These are phyloP conservation scores for Massariosphaeria phaeospora DNA, from an alignment of 495 filamentous ascomycete genomes.

Conservation along the genomic window DNA sequence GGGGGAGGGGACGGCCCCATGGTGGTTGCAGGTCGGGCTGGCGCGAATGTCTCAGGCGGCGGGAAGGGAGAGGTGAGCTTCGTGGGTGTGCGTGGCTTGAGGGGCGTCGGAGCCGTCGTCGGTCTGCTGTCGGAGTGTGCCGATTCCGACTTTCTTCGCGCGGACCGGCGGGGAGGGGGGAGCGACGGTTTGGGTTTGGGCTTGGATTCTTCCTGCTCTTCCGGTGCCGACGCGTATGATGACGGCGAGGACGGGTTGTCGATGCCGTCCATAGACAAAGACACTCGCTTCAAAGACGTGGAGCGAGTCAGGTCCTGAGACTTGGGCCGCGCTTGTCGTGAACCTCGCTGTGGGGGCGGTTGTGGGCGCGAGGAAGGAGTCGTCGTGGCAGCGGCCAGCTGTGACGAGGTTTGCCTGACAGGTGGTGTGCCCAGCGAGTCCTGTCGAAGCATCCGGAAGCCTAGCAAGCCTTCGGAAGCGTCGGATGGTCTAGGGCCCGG, in stretches of 20 bases:
- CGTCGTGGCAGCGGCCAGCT: constrained; percentile 13
- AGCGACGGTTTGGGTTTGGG: constrained; percentile 32
- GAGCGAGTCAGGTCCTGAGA: constrained; percentile 11
- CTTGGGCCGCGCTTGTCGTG: constrained; percentile 1
- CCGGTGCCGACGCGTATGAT: constrained; percentile 27
- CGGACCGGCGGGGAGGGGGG: constrained; percentile 34
- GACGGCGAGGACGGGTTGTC: constrained; percentile 26
- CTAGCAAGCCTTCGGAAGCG: neutral
- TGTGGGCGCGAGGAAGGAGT: constrained; percentile 1
- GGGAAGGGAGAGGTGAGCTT: constrained; percentile 12
- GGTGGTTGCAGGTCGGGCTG: constrained; percentile 5
- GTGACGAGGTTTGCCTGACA: constrained; percentile 12
- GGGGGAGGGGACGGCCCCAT: constrained; percentile 4
- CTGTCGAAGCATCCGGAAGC: constrained; percentile 7
- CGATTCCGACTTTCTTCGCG: neutral
- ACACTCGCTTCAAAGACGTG: neutral
- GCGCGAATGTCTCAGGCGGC: constrained; percentile 14
- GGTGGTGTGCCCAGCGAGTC: constrained; percentile 16
- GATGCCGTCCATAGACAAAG: constrained; percentile 13
- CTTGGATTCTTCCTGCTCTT: constrained; percentile 22
- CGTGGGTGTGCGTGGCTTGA: neutral
- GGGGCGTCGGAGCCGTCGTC: neutral
- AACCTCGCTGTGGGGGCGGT: constrained; percentile 2
- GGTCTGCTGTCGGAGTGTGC: neutral
- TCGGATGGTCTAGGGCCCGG: neutral